Evolutionary conservation across 139 green algal species (phyloP), one percentile per base, ranked within the genome.

Genomic region (Ostreobium quekettii): DNA sequence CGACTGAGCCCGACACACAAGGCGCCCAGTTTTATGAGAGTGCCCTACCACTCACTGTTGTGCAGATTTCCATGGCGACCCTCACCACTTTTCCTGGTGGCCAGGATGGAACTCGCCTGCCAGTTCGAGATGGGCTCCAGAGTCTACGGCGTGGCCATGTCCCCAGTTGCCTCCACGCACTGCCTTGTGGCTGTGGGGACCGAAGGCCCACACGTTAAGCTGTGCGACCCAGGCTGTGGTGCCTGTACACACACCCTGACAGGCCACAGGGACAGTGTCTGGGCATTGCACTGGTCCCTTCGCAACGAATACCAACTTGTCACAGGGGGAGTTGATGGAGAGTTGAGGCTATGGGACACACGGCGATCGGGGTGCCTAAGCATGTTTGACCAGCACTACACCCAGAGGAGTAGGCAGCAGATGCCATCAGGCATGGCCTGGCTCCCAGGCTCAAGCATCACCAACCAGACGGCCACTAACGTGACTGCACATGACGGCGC

Each of bases 331-430:
- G 66, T 48, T n/a, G 73, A 78, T 67, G 78, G 66, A 0, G 80
- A 89, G 79, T 61, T 92, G 22, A 74, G 83, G 7, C 61, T 91
- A 39, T 95, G 88, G 88, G 88, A 95, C 71, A 77, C 92, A 2
- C 76, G 88, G 5, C 78, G 80, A 8, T 69, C 83, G 0, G 85
- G 86, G 15, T 76, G 79, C 24, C 47, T 80, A 0, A 76, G 70
- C 1, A 29, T 89, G 1, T 77, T 93, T 30, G 83, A 93, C 66
- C 70, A 86, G 75, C 70, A 90, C 37, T 6, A 64, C 47, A 85
- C 80, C 1, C 64, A 77, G 53, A 64, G 70, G 62, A 48, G 8
- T n/a, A 7, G 22, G 28, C 11, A 31, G n/a, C 24, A 62, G 8
- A 30, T 31, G 31, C 8, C 15, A 11, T 19, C 11, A 19, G 42